These are phyloP conservation scores for Calonectria pseudoreteaudii DNA, from an alignment of 2,329 filamentous ascomycete species.

Conservation along the genomic window DNA sequence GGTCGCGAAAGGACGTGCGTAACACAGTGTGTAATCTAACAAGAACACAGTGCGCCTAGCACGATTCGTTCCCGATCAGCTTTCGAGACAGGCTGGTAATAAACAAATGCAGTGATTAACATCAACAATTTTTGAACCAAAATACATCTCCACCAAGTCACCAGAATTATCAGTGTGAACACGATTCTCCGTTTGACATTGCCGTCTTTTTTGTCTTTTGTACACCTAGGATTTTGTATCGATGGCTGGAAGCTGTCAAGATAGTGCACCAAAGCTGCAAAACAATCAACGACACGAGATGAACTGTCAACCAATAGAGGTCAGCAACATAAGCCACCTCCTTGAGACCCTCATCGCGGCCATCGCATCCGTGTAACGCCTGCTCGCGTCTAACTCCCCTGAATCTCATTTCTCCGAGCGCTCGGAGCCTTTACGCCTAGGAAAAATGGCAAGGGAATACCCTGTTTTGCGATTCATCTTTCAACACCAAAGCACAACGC, in stretches of 20 bases:
- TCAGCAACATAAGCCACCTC: not conserved
- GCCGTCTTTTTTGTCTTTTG: not conserved
- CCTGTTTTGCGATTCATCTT: not conserved
- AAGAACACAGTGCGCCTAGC: too few relatives aligned
- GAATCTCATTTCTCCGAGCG: not conserved
- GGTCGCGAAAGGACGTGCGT: not conserved
- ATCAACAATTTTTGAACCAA: not conserved
- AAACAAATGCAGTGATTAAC: not conserved
- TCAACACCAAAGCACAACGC: not conserved
- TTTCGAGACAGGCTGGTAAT: not conserved
- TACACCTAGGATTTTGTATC: not conserved
- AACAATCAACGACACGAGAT: slow-evolving; percentile 26
- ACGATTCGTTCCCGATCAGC: not conserved
- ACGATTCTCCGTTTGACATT: too few relatives aligned
- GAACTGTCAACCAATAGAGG: too few relatives aligned
- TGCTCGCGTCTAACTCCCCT: slow-evolving; percentile 22
- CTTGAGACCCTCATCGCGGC: slow-evolving; percentile 2
- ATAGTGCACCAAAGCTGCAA: slow-evolving; percentile 15
- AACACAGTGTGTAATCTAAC: not conserved
- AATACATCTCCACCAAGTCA: too few relatives aligned
- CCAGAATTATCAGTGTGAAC: too few relatives aligned
- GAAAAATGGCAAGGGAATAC: slow-evolving; percentile 6
- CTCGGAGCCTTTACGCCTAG: not conserved
- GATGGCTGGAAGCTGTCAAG: not conserved
- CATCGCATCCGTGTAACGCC: slow-evolving; percentile 13